Conservation (phyloP, 2,329 filamentous ascomycete genomes). For the Bipolaris victoriae region DNA sequence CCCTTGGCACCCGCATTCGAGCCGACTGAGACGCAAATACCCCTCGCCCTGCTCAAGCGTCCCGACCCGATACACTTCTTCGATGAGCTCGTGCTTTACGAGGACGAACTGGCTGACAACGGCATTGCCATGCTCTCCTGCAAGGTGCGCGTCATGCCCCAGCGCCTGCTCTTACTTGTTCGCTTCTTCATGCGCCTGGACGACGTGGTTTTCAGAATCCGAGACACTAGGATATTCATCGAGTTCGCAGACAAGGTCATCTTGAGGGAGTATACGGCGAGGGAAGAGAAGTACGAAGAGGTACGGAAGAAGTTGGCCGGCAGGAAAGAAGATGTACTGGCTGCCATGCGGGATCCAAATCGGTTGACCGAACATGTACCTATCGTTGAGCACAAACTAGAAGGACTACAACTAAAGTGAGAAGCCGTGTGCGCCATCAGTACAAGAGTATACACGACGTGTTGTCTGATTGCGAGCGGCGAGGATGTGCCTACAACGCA, state of each 20-base stretch:
- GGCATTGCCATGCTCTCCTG: conserved; percentile 88
- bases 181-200: conserved; percentile 94
- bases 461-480: not conserved
- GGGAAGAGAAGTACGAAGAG: conserved; percentile 79
- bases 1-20: conserved; percentile 48
- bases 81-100: conserved; percentile 94
- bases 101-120: conserved; percentile 97
- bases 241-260: conserved; percentile 83
- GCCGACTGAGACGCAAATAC: conserved; percentile 66
- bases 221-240: conserved; percentile 90
- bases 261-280: conserved; percentile 87
- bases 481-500: not conserved
- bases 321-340: conserved; percentile 72
- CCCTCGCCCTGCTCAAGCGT: conserved; percentile 82
- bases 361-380: conserved; percentile 64
- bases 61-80: conserved; percentile 96
- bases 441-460: not conserved
- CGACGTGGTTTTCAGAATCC: conserved; percentile 82
- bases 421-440: not conserved
- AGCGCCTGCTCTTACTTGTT: conserved; percentile 80
- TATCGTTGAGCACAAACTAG: conserved; percentile 70
- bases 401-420: conserved; percentile 56
- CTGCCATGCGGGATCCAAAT: conserved; percentile 80
- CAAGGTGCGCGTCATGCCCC: conserved; percentile 92
- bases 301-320: conserved; percentile 67